phyloP scores from a whole-genome alignment of 768 basidiomycete genomes.

The Nevesoporus exiguus region DNA sequence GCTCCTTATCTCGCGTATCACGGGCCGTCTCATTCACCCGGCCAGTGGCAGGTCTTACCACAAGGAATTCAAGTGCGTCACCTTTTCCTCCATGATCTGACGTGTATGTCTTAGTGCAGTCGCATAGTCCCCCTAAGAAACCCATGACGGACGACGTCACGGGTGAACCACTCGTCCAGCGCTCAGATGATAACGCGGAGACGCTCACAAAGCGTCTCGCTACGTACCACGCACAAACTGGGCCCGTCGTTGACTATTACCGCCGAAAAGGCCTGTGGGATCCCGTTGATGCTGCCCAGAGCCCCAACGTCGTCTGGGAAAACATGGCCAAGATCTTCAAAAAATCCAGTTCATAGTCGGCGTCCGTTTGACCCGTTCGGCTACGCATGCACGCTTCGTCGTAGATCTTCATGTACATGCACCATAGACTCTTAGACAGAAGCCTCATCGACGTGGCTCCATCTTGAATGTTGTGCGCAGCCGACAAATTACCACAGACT shows the following conservation, averaged over 20 bases:
- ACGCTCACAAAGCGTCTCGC: constrained; percentile 84
- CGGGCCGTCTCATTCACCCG: constrained; percentile 91
- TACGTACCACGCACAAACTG: constrained; percentile 92
- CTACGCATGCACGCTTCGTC: constrained; percentile 2
- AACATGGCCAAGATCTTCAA: constrained; percentile 65
- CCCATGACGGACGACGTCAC: constrained; percentile 89
- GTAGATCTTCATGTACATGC: constrained; percentile 29
- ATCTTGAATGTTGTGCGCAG: neutral
- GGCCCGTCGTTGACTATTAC: constrained; percentile 96
- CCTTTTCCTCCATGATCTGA: neutral
- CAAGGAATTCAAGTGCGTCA: constrained; percentile 84
- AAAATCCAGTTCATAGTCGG: constrained; percentile 19
- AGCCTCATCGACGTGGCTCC: constrained; percentile 1
- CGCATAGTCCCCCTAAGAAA: constrained; percentile 91
- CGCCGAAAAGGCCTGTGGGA: constrained; percentile 87
- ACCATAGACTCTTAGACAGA: constrained; percentile 18
- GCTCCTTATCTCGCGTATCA: constrained; percentile 95
- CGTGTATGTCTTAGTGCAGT: constrained; percentile 10
- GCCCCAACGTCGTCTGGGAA: constrained; percentile 90
- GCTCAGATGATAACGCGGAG: constrained; percentile 97
- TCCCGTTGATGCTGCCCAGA: constrained; percentile 91
- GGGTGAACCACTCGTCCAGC: constrained; percentile 94
- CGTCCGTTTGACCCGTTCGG: neutral
- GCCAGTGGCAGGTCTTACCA: constrained; percentile 91
- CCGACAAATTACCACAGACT: constrained; percentile 2